phyloP scores from a whole-genome alignment of 2,329 filamentous ascomycete species.

The Podosphaera fusca region DNA sequence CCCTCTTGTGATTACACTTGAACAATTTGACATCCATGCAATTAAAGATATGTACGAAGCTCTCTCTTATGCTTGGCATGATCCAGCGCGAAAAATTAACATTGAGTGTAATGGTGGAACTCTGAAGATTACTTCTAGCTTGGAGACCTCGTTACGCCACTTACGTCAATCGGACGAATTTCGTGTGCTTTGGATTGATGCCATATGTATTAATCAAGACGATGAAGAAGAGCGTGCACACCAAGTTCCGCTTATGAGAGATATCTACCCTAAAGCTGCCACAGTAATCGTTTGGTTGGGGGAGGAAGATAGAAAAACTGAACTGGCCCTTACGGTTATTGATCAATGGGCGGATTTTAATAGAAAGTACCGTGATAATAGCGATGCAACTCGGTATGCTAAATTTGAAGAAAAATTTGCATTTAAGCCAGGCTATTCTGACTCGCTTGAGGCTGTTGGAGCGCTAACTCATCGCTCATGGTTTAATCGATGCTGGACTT shows the following conservation, averaged over 20 bases:
- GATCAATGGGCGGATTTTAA: not conserved
- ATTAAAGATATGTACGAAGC: conserved; percentile 4
- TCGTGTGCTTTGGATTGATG: conserved; percentile 1
- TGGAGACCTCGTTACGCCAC: conserved; percentile 1
- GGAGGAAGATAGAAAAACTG: conserved; percentile 1
- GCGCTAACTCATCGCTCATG: not conserved
- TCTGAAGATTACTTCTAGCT: conserved; percentile 1
- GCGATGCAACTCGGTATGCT: not conserved
- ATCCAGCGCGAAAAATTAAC: conserved; percentile 1
- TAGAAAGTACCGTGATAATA: not conserved
- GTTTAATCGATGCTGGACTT: conserved; percentile 1
- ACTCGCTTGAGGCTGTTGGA: not conserved
- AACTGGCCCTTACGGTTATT: not conserved
- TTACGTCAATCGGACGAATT: not conserved
- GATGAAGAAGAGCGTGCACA: conserved; percentile 1
- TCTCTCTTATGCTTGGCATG: conserved; percentile 6
- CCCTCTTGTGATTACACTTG: conserved; percentile 2
- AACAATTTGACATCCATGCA: not conserved
- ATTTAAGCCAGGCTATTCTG: not conserved
- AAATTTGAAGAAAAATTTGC: conserved; percentile 1
- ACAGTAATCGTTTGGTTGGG: not conserved
- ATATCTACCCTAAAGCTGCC: not conserved
- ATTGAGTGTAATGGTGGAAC: conserved; percentile 2
- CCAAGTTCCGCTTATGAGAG: conserved; percentile 1
- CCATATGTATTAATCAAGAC: conserved; percentile 1